Percentiles rank a stretch among this genome's conserved stretches.
Evolutionary conservation across 176 grass and related monocot species (phyloP).

Genomic region (Poa annua): DNA sequence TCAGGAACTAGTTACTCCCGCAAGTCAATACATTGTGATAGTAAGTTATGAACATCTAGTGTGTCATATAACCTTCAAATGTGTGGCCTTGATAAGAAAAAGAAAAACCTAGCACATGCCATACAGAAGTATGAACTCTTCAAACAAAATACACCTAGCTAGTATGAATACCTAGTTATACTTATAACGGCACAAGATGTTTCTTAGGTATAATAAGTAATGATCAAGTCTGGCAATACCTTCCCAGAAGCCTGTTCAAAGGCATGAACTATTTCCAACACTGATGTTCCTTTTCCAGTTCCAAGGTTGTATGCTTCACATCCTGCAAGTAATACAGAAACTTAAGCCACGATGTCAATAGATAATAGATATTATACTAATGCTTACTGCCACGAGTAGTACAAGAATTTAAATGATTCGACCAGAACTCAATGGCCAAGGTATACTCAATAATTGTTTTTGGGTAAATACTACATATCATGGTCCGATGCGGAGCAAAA

Average conservation of each 20-base stretch:
- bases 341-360: constrained; percentile 35
- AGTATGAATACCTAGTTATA: constrained; percentile 15
- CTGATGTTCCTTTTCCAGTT: constrained; percentile 90
- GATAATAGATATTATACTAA: constrained; percentile 17
- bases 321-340: constrained; percentile 54
- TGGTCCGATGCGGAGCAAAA: too few relatives aligned
- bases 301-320: constrained; percentile 94
- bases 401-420: constrained; percentile 18
- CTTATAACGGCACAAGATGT: neutral
- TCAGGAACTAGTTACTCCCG: neutral
- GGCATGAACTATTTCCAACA: constrained; percentile 89
- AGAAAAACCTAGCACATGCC: neutral
- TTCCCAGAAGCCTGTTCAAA: constrained; percentile 96
- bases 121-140: neutral
- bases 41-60: constrained; percentile 18
- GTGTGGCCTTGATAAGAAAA: neutral
- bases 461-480: too few relatives aligned
- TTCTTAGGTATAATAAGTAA: neutral
- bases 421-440: constrained; percentile 11
- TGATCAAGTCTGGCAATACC: constrained; percentile 47
- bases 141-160: constrained; percentile 1
- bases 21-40: neutral
- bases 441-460: too few relatives aligned
- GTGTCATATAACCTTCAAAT: neutral
- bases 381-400: neutral